Evolutionary conservation across 306 rosid genomes (phyloP).

Genomic region (Glycyrrhiza uralensis): DNA sequence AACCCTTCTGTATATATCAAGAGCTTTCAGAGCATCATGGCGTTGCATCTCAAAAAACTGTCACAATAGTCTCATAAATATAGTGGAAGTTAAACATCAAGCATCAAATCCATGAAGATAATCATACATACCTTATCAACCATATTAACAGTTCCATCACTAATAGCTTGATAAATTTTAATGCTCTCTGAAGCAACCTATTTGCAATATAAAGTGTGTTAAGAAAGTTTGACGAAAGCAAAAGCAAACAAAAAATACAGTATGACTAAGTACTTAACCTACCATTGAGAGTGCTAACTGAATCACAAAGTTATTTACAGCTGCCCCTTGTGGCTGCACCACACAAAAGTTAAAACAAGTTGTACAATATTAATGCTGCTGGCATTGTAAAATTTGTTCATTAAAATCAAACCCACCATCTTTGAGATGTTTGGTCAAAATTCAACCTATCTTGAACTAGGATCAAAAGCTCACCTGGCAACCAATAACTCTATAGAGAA

Average conservation of each 20-base stretch:
- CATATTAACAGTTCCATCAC: slow-evolving; percentile 93
- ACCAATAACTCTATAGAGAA: slow-evolving; percentile 79
- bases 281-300: slow-evolving; percentile 91
- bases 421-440: slow-evolving; percentile 6
- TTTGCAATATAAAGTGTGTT: slow-evolving; percentile 27
- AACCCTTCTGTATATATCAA: slow-evolving; percentile 89
- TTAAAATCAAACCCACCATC: not conserved
- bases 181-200: slow-evolving; percentile 95
- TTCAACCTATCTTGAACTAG: slow-evolving; percentile 4
- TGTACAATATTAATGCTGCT: not conserved
- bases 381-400: not conserved
- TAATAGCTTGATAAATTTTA: slow-evolving; percentile 93
- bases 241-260: slow-evolving; percentile 14
- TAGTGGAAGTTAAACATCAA: slow-evolving; percentile 27
- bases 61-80: slow-evolving; percentile 30
- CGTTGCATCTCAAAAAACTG: slow-evolving; percentile 99
- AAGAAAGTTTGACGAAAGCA: slow-evolving; percentile 21
- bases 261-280: slow-evolving; percentile 31
- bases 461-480: slow-evolving; percentile 66
- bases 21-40: slow-evolving; percentile 76
- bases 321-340: slow-evolving; percentile 96
- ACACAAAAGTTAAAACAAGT: slow-evolving; percentile 5
- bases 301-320: slow-evolving; percentile 78
- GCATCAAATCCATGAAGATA: slow-evolving; percentile 27
- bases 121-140: slow-evolving; percentile 82